Percentiles rank a stretch among this genome's conserved stretches.
phyloP scores from a whole-genome alignment of 2,329 filamentous ascomycete genomes.

The Geosmithia putterillii region DNA sequence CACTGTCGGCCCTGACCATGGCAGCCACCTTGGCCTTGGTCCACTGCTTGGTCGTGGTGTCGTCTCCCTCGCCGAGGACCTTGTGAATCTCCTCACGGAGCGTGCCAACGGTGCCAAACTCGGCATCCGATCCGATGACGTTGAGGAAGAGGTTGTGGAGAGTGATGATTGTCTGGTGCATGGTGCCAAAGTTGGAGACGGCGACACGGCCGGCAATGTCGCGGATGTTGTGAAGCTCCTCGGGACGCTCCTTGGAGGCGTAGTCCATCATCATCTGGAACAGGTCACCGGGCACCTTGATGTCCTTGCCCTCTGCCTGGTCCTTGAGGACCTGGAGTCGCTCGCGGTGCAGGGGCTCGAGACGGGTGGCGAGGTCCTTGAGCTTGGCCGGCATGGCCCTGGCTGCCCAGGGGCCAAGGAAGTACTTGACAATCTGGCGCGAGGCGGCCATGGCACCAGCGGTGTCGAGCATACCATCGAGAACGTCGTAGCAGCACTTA shows the following conservation, averaged over 20 bases:
- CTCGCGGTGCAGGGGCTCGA: not conserved
- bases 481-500: not conserved
- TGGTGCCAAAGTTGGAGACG: conserved; percentile 21
- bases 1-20: conserved; percentile 27
- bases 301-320: not conserved
- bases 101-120: conserved; percentile 21
- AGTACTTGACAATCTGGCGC: not conserved
- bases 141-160: conserved; percentile 26
- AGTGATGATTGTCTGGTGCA: conserved; percentile 25
- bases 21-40: conserved; percentile 21
- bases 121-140: conserved; percentile 19
- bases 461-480: conserved; percentile 1
- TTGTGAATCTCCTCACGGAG: conserved; percentile 23
- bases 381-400: not conserved
- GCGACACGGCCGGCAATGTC: conserved; percentile 17
- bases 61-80: conserved; percentile 11
- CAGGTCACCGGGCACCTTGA: not conserved
- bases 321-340: not conserved
- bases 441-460: not conserved
- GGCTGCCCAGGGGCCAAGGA: not conserved
- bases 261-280: conserved; percentile 26
- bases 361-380: not conserved
- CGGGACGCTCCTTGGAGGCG: conserved; percentile 21
- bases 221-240: conserved; percentile 18
- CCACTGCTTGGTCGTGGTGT: conserved; percentile 15